These are phyloP conservation scores for Xylaria intraflava DNA, from an alignment of 495 filamentous ascomycete genomes.

Conservation along the genomic window DNA sequence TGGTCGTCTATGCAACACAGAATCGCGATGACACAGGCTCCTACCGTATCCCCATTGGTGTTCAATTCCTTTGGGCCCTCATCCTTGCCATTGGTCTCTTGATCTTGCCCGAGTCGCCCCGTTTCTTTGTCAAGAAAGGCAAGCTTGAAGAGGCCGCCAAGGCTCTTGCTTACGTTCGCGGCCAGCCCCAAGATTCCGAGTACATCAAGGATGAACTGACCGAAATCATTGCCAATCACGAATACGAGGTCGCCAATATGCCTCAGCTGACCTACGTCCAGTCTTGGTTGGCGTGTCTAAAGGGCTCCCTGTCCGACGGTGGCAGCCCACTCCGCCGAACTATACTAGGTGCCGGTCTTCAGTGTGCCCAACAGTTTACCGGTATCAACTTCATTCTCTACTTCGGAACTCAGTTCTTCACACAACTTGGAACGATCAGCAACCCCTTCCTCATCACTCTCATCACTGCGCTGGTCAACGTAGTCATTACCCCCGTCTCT, in stretches of 20 bases:
- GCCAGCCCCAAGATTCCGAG: conserved; percentile 53
- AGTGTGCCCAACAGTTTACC: conserved; percentile 51
- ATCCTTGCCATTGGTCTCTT: conserved; percentile 52
- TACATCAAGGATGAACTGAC: conserved; percentile 62
- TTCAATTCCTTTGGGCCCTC: conserved; percentile 63
- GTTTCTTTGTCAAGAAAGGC: conserved; percentile 53
- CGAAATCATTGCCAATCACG: conserved; percentile 64
- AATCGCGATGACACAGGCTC: conserved; percentile 54
- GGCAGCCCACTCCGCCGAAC: conserved; percentile 62
- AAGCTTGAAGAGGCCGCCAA: conserved; percentile 50
- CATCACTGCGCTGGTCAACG: conserved; percentile 69
- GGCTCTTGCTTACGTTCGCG: conserved; percentile 43
- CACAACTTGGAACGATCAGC: conserved; percentile 49
- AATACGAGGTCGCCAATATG: conserved; percentile 54
- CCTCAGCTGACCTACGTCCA: conserved; percentile 53
- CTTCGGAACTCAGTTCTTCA: conserved; percentile 64
- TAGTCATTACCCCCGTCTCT: conserved; percentile 64
- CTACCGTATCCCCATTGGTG: conserved; percentile 63
- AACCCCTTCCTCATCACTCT: conserved; percentile 64
- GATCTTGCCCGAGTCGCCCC: conserved; percentile 52
- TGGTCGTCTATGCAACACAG: conserved; percentile 58
- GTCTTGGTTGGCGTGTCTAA: conserved; percentile 63
- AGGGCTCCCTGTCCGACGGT: conserved; percentile 50
- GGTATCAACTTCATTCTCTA: conserved; percentile 50
- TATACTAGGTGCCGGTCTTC: conserved; percentile 57